phyloP scores from a whole-genome alignment of 202 grass and related monocot genomes.

The Panicum virgatum region DNA sequence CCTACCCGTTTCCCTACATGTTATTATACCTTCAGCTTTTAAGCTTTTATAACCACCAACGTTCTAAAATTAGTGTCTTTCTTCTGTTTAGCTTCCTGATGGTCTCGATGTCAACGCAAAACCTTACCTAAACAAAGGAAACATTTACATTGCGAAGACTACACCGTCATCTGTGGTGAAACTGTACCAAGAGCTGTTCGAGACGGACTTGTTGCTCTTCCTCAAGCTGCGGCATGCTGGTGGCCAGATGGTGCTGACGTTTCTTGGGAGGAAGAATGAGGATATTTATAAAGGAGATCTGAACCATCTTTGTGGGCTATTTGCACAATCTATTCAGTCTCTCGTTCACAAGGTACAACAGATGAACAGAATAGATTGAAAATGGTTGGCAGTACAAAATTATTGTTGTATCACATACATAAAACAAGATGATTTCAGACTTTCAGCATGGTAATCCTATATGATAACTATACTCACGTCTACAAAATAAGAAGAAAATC shows the following conservation, averaged over 20 bases:
- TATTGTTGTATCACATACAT: background rate
- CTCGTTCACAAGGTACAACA: constrained; percentile 8
- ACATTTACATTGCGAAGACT: constrained; percentile 29
- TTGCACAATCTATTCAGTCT: constrained; percentile 2
- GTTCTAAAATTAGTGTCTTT: background rate
- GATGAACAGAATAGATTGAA: background rate
- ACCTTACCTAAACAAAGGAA: background rate
- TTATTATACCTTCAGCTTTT: background rate
- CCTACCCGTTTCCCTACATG: too few species aligned
- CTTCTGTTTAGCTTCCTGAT: background rate
- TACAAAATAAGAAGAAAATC: background rate
- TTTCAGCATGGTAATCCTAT: background rate
- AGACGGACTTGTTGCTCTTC: constrained; percentile 38
- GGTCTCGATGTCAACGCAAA: background rate
- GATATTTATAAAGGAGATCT: background rate
- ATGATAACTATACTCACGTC: background rate
- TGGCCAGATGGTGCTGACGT: constrained; percentile 41
- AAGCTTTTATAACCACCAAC: background rate
- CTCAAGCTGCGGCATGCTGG: constrained; percentile 28
- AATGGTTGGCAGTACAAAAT: background rate
- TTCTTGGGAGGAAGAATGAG: constrained; percentile 36
- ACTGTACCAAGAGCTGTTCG: constrained; percentile 38
- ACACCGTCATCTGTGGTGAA: constrained; percentile 8
- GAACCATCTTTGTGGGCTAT: background rate
- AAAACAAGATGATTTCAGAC: background rate